Conservation (phyloP, 352 stramenopile genomes). For the Pilasporangium apinafurcum region DNA sequence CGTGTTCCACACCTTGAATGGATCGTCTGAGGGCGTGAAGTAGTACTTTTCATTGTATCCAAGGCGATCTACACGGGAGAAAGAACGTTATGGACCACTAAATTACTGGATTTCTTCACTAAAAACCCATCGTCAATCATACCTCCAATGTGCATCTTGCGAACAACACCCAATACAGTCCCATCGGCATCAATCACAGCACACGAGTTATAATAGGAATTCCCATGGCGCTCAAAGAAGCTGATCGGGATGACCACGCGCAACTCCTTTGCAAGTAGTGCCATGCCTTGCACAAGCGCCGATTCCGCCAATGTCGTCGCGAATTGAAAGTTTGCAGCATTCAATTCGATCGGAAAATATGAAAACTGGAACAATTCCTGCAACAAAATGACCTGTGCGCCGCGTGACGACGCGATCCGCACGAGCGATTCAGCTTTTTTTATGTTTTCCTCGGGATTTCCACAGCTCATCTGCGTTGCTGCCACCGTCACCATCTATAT, state of each 20-base stretch:
- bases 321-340: conserved; percentile 82
- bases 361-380: conserved; percentile 90
- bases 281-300: conserved; percentile 82
- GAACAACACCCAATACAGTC: conserved; percentile 70
- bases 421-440: conserved; percentile 88
- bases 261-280: conserved; percentile 85
- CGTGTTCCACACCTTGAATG: conserved; percentile 88
- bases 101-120: neutral
- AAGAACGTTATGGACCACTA: neutral
- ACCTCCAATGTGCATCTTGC: conserved; percentile 90
- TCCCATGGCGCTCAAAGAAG: conserved; percentile 88
- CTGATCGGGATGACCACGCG: conserved; percentile 88
- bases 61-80: conserved; percentile 55
- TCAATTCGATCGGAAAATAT: conserved; percentile 91
- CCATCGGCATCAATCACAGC: conserved; percentile 90
- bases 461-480: conserved; percentile 84
- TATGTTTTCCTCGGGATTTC: conserved; percentile 86
- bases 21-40: conserved; percentile 87
- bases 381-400: conserved; percentile 86
- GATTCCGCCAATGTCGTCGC: conserved; percentile 82
- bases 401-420: conserved; percentile 81
- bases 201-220: conserved; percentile 92
- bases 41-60: conserved; percentile 93
- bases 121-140: neutral
- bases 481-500: conserved; percentile 77